phyloP scores from a whole-genome alignment of 169 alveolate genomes.

The Besnoitia besnoiti region DNA sequence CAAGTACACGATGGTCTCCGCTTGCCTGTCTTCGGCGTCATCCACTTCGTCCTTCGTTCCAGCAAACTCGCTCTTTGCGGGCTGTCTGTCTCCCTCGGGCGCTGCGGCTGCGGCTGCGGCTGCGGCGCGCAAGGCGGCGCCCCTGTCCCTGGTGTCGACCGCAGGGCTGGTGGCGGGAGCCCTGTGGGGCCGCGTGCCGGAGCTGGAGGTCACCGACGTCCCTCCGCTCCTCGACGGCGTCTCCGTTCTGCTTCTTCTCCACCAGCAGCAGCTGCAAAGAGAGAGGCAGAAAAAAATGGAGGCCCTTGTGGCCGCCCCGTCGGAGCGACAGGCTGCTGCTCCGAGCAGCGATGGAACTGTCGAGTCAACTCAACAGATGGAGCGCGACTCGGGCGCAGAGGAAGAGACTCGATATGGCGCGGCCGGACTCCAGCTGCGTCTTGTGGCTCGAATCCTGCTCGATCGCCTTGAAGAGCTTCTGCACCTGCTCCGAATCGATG shows the following conservation, averaged over 20 bases:
- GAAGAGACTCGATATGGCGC: background rate
- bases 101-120: background rate
- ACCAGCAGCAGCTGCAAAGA: conserved; percentile 17
- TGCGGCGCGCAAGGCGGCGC: conserved; percentile 6
- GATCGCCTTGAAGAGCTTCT: conserved; percentile 26
- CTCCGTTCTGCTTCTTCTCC: background rate
- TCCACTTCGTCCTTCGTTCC: background rate
- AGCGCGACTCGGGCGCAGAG: background rate
- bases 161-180: conserved; percentile 22
- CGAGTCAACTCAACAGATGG: background rate
- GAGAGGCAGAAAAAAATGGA: background rate
- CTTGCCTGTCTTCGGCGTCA: background rate
- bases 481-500: background rate
- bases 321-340: background rate
- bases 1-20: background rate
- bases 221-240: background rate
- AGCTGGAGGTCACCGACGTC: conserved; percentile 16
- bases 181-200: conserved; percentile 3
- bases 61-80: background rate
- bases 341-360: background rate
- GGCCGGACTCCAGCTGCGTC: conserved; percentile 30
- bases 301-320: background rate
- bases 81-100: background rate
- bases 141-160: background rate
- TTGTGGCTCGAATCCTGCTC: background rate